phyloP scores from a whole-genome alignment of 2,329 filamentous ascomycete genomes.

The Colletotrichum siamense region DNA sequence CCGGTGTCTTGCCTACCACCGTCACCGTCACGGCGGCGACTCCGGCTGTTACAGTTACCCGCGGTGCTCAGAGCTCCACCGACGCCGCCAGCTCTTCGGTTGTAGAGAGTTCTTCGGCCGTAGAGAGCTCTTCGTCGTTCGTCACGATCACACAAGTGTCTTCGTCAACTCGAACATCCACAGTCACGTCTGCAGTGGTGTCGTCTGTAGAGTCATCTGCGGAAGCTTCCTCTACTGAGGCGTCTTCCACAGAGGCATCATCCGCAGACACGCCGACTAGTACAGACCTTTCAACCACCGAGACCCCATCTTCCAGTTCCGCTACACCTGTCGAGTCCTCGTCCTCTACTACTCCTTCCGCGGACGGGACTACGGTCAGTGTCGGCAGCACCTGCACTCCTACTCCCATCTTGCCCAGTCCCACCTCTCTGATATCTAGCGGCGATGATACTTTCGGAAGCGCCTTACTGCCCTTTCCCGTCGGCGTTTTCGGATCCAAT shows the following conservation, averaged over 20 bases:
- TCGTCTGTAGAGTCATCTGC: not conserved
- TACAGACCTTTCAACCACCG: no score
- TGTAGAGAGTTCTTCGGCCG: not conserved
- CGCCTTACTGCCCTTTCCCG: not conserved
- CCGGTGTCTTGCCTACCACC: conserved; percentile 16
- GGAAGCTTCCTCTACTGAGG: not conserved
- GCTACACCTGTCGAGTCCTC: not conserved
- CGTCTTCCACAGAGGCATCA: not conserved
- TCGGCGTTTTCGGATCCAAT: not conserved
- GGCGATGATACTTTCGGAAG: not conserved
- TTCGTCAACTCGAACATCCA: not conserved
- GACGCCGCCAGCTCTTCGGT: not conserved
- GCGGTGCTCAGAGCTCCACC: not conserved
- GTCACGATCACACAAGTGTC: not conserved
- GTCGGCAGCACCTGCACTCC: not conserved
- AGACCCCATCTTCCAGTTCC: not conserved
- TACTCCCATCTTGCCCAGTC: not conserved
- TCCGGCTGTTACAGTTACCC: not conserved
- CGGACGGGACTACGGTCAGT: not conserved
- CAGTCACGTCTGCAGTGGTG: not conserved
- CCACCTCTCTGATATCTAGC: not conserved
- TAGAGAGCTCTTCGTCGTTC: not conserved
- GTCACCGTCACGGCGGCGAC: conserved; percentile 19
- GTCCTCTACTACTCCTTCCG: not conserved
- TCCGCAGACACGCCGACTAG: not conserved